Base-by-base conservation (phyloP, 2,329 filamentous ascomycete species). In the Cryphonectria parasitica region DNA sequence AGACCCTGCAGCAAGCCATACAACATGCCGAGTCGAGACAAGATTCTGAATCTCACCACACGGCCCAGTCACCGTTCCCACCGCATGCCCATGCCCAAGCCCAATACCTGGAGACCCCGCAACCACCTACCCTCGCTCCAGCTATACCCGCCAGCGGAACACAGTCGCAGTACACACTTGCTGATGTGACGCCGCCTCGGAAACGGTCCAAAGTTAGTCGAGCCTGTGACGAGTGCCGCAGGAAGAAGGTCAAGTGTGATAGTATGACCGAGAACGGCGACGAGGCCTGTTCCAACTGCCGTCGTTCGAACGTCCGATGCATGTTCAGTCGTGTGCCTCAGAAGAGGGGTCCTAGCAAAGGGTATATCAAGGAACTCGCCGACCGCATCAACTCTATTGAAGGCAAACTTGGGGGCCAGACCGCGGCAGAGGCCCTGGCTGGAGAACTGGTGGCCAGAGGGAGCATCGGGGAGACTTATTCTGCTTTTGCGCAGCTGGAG, bases 211-310 rank as follows among this genome's bases (percentile, higher is more conserved):
- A 97, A 79, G 93, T 96, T 7, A 97, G 94, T 15, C 88, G 94
- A 52, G 94, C 94, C 1, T 97, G 94, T 76, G 94, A 97, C 77
- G 93, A 97, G 78, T 97, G 94, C 78, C 87, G 94, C 60, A 88
- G 94, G 69, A 97, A 97, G 81, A 97, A 95, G 83, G 93, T 97
- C 71, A 93, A 94, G 77, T 97, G 94, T 77, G 94, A 97, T 81
- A 92, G 93, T 5, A 88, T 89, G 72, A 90, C 91, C 11, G 93
- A 97, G 78, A 87, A 87, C 7, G 90, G 89, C 22, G 88, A 92
- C 25, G 88, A 90, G 71, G 90, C 91, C 7, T 97, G 94, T 77
- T 92, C 92, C 2, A 95, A 93, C 77, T 97, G 94, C 79, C 89
- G 90, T 68, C 89, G 93, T 67, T 90, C 92, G 10, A 88, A 88